A percentile compares a stretch with the other conserved stretches of the same genome.
phyloP scores from a whole-genome alignment of 257 asterid genomes.

The Salvia splendens region DNA sequence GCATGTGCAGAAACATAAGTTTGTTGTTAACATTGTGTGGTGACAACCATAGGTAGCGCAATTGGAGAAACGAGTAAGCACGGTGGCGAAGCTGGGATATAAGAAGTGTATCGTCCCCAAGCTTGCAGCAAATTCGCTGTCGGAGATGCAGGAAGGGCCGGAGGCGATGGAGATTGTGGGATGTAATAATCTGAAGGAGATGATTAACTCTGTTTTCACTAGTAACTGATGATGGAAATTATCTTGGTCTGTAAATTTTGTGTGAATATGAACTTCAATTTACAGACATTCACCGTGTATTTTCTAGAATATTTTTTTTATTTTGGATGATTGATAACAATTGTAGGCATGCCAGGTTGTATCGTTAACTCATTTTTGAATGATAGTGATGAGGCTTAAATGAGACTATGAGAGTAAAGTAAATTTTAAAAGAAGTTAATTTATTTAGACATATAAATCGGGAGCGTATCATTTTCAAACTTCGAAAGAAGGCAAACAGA shows the following conservation, averaged over 20 bases:
- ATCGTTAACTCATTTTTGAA: not conserved
- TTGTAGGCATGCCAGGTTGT: not conserved
- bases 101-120: conserved; percentile 75
- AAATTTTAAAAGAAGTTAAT: too few species aligned
- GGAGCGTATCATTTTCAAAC: too few species aligned
- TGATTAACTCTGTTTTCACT: conserved; percentile 73
- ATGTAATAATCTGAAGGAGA: conserved; percentile 76
- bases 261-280: not conserved
- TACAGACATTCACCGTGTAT: not conserved
- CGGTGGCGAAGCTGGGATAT: conserved; percentile 82
- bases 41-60: conserved; percentile 62
- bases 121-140: conserved; percentile 51
- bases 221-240: conserved; percentile 18
- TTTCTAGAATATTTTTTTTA: not conserved
- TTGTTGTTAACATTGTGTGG: too few species aligned
- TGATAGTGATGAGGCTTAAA: not conserved
- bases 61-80: conserved; percentile 74
- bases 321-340: not conserved
- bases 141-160: conserved; percentile 32
- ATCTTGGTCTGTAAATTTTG: not conserved
- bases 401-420: too few species aligned
- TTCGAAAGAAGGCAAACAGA: too few species aligned
- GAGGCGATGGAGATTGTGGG: conserved; percentile 66
- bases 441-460: too few species aligned
- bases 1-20: too few species aligned